phyloP scores from a whole-genome alignment of 1,284 basidiomycete species.

The Athelia sp. region DNA sequence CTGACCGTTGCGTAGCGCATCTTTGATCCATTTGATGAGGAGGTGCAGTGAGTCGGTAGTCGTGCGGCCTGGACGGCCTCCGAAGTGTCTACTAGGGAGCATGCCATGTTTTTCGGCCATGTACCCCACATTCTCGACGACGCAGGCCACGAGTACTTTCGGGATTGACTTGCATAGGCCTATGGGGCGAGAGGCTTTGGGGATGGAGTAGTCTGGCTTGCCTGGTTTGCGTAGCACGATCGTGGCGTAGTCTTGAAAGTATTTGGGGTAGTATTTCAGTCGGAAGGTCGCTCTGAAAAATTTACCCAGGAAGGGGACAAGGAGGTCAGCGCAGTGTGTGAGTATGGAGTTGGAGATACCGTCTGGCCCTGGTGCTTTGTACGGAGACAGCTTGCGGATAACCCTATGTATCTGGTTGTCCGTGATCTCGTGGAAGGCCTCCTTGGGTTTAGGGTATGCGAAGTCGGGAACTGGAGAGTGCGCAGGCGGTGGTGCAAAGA shows the following conservation, averaged over 20 bases:
- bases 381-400: constrained; percentile 16
- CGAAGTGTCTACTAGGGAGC: constrained; percentile 26
- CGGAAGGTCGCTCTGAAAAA: constrained; percentile 20
- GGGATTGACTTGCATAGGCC: constrained; percentile 19
- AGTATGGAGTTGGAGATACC: constrained; percentile 27
- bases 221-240: constrained; percentile 25
- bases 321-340: constrained; percentile 12
- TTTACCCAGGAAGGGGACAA: constrained; percentile 14
- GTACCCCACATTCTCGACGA: constrained; percentile 19
- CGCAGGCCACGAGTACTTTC: constrained; percentile 19
- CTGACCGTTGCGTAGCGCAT: constrained; percentile 20
- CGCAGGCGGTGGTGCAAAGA: constrained; percentile 12
- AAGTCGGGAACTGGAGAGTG: neutral
- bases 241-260: constrained; percentile 12
- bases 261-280: constrained; percentile 12
- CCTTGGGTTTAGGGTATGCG: constrained; percentile 18
- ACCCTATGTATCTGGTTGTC: constrained; percentile 9
- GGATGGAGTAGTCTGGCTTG: constrained; percentile 18
- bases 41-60: constrained; percentile 31
- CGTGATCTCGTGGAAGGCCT: constrained; percentile 8
- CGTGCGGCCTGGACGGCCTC: constrained; percentile 24
- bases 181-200: constrained; percentile 26
- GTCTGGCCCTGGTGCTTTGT: constrained; percentile 27
- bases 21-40: constrained; percentile 22
- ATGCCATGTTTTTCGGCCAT: constrained; percentile 19